Percentiles rank a stretch among this genome's conserved stretches.
Conservation (phyloP, 805 yeast genomes). For the Sungouiozyma ichnusensis region DNA sequence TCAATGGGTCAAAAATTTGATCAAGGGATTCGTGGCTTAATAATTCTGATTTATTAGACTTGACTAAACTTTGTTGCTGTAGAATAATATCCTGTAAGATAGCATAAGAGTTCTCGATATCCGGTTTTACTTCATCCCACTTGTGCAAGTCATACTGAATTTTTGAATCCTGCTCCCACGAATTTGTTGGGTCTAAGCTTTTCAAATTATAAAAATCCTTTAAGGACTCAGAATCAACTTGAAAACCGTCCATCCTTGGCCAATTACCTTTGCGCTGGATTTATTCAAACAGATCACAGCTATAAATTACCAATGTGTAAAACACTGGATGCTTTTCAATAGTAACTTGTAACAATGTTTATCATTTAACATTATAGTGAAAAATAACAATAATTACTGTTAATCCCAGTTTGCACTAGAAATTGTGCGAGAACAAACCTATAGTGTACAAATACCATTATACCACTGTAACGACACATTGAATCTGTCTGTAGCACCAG, state of each 20-base stretch:
- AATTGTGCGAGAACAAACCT: no score
- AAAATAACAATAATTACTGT: no score
- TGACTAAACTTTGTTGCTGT: constrained; percentile 14
- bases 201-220: constrained; percentile 35
- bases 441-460: no score
- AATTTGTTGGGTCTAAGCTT: constrained; percentile 32
- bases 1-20: constrained; percentile 43
- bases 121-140: constrained; percentile 17
- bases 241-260: constrained; percentile 12
- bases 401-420: no score
- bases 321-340: no score
- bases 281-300: no score
- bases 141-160: constrained; percentile 15
- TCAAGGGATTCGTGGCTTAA: neutral
- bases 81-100: constrained; percentile 23
- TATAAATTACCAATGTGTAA: no score
- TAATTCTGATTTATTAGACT: neutral
- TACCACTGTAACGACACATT: no score
- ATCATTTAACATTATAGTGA: no score
- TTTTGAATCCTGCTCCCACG: constrained; percentile 30
- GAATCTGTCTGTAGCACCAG: no score
- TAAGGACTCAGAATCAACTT: constrained; percentile 19
- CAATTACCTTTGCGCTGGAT: no score
- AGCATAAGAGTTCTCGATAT: constrained; percentile 26
- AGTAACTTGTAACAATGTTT: no score